Evolutionary conservation across 129 eudicot genomes (phyloP).

Genomic region (Solidago caesia): DNA sequence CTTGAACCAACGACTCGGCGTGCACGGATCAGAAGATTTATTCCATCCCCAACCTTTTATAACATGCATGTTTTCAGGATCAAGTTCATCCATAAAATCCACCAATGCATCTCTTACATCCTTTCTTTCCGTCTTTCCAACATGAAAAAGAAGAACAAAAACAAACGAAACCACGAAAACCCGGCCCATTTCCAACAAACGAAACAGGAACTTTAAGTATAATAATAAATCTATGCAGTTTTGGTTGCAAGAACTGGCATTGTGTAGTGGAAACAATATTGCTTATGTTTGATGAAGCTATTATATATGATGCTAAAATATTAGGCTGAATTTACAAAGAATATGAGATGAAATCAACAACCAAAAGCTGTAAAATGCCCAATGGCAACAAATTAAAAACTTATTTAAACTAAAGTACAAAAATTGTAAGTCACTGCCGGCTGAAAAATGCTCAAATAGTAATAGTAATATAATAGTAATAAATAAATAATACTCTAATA

Average conservation of each 20-base stretch:
- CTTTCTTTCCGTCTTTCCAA: slow-evolving; percentile 35
- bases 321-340: slow-evolving; percentile 53
- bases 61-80: slow-evolving; percentile 25
- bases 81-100: slow-evolving; percentile 53
- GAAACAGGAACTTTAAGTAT: background rate
- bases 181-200: slow-evolving; percentile 34
- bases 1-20: slow-evolving; percentile 44
- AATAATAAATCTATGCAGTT: slow-evolving; percentile 9
- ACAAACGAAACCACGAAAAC: slow-evolving; percentile 23
- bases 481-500: too few species aligned
- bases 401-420: slow-evolving; percentile 1
- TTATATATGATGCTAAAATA: slow-evolving; percentile 14
- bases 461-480: too few species aligned
- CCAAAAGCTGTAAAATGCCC: slow-evolving; percentile 34
- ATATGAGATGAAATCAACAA: slow-evolving; percentile 29
- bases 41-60: slow-evolving; percentile 62
- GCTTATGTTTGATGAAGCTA: slow-evolving; percentile 24
- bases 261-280: slow-evolving; percentile 7
- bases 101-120: slow-evolving; percentile 45
- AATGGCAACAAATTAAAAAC: slow-evolving; percentile 26
- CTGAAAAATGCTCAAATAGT: background rate
- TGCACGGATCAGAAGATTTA: slow-evolving; percentile 60
- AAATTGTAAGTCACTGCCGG: slow-evolving; percentile 24
- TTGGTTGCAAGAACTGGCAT: slow-evolving; percentile 19
- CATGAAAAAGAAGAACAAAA: slow-evolving; percentile 30